Percentiles rank a stretch among this genome's conserved stretches.
These are phyloP conservation scores for Carex arenaria DNA, from an alignment of 202 grass and related monocot species.

Conservation along the genomic window DNA sequence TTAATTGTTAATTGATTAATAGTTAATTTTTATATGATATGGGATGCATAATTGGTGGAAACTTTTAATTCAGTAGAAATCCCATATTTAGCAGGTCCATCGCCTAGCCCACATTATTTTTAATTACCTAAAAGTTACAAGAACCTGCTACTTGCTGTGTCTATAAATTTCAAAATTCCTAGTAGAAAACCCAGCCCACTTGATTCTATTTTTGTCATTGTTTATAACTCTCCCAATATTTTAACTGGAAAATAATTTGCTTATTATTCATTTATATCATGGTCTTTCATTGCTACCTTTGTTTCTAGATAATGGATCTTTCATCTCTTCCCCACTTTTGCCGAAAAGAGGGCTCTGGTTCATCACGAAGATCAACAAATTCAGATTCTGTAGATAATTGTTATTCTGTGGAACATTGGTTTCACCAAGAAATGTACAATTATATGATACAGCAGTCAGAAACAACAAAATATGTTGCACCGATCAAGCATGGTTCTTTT, in stretches of 20 bases:
- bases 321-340: conserved; percentile 72
- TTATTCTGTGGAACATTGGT: conserved; percentile 58
- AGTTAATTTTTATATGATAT: background rate
- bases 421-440: conserved; percentile 73
- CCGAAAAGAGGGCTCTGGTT: conserved; percentile 35
- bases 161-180: background rate
- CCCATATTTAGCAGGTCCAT: background rate
- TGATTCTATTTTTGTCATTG: background rate
- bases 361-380: conserved; percentile 29
- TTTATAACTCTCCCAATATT: background rate
- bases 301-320: conserved; percentile 65
- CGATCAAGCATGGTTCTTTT: conserved; percentile 59
- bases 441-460: conserved; percentile 53
- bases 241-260: background rate
- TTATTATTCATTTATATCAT: background rate
- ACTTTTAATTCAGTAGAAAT: background rate
- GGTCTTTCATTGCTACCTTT: background rate
- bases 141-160: background rate
- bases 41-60: background rate
- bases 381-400: conserved; percentile 24
- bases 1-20: background rate
- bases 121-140: background rate
- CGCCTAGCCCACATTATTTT: background rate
- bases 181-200: background rate
- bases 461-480: conserved; percentile 17